Conservation (phyloP, 345 rosid species). For the Citrus hindsii region DNA sequence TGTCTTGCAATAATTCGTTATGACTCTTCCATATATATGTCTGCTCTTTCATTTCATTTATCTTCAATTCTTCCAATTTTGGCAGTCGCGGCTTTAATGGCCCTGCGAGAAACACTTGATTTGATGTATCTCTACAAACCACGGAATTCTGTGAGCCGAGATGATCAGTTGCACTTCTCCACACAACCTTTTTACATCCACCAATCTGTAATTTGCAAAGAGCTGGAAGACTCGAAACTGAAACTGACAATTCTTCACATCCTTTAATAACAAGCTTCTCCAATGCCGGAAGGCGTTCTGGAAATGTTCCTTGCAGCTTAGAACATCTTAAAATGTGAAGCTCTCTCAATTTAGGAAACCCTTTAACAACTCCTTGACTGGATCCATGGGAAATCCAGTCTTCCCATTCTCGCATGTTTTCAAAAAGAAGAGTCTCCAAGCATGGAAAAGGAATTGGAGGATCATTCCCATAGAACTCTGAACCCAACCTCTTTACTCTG, state of each 20-base stretch:
- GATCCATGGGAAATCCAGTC: constrained; percentile 20
- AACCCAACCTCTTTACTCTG: not conserved
- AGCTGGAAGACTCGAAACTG: not conserved
- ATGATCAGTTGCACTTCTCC: not conserved
- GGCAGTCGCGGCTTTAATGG: not conserved
- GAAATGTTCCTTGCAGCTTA: constrained; percentile 14
- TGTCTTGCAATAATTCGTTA: not conserved
- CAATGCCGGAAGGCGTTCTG: constrained; percentile 11
- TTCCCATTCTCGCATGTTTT: constrained; percentile 25
- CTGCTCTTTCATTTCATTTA: no score
- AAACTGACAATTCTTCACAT: not conserved
- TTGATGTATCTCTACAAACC: not conserved
- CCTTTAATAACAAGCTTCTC: not conserved
- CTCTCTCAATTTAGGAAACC: constrained; percentile 26
- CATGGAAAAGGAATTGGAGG: not conserved
- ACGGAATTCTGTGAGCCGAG: not conserved
- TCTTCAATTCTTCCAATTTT: not conserved
- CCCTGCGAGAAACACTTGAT: not conserved
- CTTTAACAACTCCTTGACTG: not conserved
- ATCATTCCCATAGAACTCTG: not conserved
- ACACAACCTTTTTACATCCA: constrained; percentile 1
- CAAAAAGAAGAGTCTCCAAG: constrained; percentile 9
- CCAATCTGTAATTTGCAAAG: not conserved
- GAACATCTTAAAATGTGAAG: constrained; percentile 29
- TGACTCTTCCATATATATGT: not conserved